A percentile compares a stretch with the other conserved stretches of the same genome.
Evolutionary conservation across 169 alveolate species (phyloP).

Genomic region (Plasmodium adleri): DNA sequence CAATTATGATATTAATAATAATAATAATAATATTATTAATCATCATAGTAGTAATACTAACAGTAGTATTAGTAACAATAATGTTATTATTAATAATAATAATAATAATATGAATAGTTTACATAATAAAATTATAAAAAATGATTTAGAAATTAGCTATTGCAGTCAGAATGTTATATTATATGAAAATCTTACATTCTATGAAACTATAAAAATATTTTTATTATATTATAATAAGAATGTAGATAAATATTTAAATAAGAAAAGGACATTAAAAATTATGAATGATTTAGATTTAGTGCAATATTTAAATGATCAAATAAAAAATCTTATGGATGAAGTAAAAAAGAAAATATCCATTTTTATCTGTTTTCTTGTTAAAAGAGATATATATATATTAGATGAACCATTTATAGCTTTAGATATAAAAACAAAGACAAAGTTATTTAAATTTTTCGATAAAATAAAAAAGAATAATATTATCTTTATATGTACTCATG

Average conservation of each 20-base stretch:
- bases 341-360: conserved; percentile 69
- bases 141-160: conserved; percentile 29
- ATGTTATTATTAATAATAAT: neutral
- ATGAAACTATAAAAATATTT: conserved; percentile 50
- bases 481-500: conserved; percentile 73
- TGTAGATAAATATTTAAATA: conserved; percentile 43
- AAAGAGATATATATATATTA: conserved; percentile 58
- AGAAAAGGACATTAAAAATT: conserved; percentile 39
- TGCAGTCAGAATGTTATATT: conserved; percentile 72
- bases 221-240: conserved; percentile 61
- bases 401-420: conserved; percentile 72
- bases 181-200: conserved; percentile 59
- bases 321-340: conserved; percentile 56
- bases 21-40: neutral
- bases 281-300: conserved; percentile 42
- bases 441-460: conserved; percentile 54
- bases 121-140: neutral
- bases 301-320: conserved; percentile 34
- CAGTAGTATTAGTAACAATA: neutral
- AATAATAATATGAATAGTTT: neutral
- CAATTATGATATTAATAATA: neutral
- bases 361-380: conserved; percentile 62
- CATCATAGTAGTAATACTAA: too few species aligned
- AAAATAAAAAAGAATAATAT: conserved; percentile 70
- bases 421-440: conserved; percentile 63